These are phyloP conservation scores for Cytidiella melzeri DNA, from an alignment of 768 basidiomycete species.

Conservation along the genomic window DNA sequence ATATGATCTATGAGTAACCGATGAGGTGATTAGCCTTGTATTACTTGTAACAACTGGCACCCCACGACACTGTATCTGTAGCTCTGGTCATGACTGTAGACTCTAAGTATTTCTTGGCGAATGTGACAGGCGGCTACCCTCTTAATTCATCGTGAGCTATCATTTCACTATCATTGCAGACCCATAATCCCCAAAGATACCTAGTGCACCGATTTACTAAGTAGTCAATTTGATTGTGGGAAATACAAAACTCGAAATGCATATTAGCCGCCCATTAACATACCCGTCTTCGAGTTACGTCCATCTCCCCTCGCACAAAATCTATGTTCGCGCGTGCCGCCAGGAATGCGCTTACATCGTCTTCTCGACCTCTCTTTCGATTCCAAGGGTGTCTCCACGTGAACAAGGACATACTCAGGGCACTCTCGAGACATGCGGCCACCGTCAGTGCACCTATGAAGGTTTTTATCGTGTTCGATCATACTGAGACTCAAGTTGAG, in stretches of 20 bases:
- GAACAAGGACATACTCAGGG: slow-evolving; percentile 17
- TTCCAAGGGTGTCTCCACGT: slow-evolving; percentile 40
- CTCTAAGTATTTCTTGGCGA: too few relatives aligned
- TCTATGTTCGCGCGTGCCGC: slow-evolving; percentile 33
- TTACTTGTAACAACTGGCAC: slow-evolving; percentile 1
- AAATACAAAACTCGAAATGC: too few relatives aligned
- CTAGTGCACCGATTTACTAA: too few relatives aligned
- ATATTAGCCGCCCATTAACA: neutral
- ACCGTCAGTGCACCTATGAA: slow-evolving; percentile 38
- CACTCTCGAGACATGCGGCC: slow-evolving; percentile 24
- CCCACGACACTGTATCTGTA: slow-evolving; percentile 10
- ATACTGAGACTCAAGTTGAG: too few relatives aligned
- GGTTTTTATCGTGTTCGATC: too few relatives aligned
- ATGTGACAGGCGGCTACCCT: too few relatives aligned
- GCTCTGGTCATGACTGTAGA: neutral
- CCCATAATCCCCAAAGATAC: too few relatives aligned
- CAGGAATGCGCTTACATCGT: slow-evolving; percentile 36
- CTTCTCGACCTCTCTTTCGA: slow-evolving; percentile 29
- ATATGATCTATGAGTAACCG: slow-evolving; percentile 52
- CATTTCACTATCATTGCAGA: too few relatives aligned
- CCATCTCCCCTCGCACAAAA: slow-evolving; percentile 6
- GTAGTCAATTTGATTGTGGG: too few relatives aligned
- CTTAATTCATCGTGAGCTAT: too few relatives aligned
- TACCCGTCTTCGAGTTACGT: neutral
- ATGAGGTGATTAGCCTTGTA: neutral